Percentiles rank a stretch among this genome's conserved stretches.
phyloP scores from a whole-genome alignment of 495 filamentous ascomycete species.

The Penicillium ochrochloron region DNA sequence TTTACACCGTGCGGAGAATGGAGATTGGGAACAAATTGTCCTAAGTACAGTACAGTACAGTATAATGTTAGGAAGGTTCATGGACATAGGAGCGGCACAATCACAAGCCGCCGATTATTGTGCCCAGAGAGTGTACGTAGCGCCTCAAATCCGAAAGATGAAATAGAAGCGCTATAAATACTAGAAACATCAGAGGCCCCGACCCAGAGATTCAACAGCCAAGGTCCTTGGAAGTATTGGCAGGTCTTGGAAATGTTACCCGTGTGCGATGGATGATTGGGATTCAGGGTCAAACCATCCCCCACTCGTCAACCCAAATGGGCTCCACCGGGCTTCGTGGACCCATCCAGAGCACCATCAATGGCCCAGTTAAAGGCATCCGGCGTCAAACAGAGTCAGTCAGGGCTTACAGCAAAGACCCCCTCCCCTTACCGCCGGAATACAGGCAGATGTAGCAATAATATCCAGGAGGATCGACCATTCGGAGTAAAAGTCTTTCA shows the following conservation, averaged over 20 bases:
- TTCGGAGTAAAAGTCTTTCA: background rate
- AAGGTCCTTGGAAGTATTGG: conserved; percentile 4
- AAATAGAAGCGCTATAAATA: conserved; percentile 2
- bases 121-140: background rate
- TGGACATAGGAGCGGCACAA: background rate
- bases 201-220: background rate
- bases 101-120: background rate
- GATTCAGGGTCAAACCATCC: conserved; percentile 2
- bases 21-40: background rate
- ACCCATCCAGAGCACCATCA: background rate
- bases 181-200: background rate
- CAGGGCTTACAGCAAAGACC: conserved; percentile 12
- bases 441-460: background rate
- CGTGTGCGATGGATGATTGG: background rate
- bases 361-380: background rate
- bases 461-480: background rate
- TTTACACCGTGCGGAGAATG: background rate
- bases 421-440: background rate
- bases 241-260: background rate
- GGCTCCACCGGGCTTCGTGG: background rate
- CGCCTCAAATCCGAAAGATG: background rate
- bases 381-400: conserved; percentile 8
- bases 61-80: background rate
- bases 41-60: background rate
- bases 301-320: background rate